These are phyloP conservation scores for Colletotrichum tabaci DNA, from an alignment of 2,329 filamentous ascomycete genomes.

Conservation along the genomic window DNA sequence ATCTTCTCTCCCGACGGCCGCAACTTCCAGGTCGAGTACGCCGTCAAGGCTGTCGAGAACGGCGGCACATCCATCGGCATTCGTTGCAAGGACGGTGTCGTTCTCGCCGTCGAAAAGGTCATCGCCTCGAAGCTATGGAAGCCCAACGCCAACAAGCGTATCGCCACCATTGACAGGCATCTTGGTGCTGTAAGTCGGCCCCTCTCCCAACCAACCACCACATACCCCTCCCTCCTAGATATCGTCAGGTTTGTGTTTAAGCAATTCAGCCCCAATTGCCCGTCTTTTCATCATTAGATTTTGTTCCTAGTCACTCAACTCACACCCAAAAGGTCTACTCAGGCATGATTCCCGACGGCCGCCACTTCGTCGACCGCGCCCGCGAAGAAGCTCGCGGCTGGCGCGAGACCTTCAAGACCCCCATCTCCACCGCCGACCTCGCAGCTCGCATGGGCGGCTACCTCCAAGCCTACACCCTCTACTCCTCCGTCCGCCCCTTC, in stretches of 20 bases:
- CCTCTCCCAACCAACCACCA: constrained; percentile 5
- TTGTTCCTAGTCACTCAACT: background rate
- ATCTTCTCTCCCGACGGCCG: constrained; percentile 99
- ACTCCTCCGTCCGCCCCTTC: constrained; percentile 96
- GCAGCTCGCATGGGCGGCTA: constrained; percentile 96
- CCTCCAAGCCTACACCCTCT: constrained; percentile 97
- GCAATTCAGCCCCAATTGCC: background rate
- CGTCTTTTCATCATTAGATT: background rate
- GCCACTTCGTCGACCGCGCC: constrained; percentile 94
- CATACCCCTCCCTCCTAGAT: constrained; percentile 13
- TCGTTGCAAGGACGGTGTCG: constrained; percentile 95
- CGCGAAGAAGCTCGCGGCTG: constrained; percentile 93
- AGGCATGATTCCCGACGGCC: constrained; percentile 93
- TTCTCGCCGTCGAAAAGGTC: constrained; percentile 97
- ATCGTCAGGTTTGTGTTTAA: background rate
- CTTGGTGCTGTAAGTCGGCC: constrained; percentile 83
- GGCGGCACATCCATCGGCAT: constrained; percentile 97
- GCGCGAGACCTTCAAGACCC: constrained; percentile 94
- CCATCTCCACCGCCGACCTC: constrained; percentile 89
- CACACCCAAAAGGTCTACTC: constrained; percentile 81
- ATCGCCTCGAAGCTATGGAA: constrained; percentile 96
- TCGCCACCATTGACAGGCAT: constrained; percentile 94
- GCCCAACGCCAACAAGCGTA: constrained; percentile 95
- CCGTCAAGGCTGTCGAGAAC: constrained; percentile 98
- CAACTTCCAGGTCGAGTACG: constrained; percentile 99